Conservation (phyloP, 2,329 filamentous ascomycete genomes). For the Didymella arachidicola region DNA sequence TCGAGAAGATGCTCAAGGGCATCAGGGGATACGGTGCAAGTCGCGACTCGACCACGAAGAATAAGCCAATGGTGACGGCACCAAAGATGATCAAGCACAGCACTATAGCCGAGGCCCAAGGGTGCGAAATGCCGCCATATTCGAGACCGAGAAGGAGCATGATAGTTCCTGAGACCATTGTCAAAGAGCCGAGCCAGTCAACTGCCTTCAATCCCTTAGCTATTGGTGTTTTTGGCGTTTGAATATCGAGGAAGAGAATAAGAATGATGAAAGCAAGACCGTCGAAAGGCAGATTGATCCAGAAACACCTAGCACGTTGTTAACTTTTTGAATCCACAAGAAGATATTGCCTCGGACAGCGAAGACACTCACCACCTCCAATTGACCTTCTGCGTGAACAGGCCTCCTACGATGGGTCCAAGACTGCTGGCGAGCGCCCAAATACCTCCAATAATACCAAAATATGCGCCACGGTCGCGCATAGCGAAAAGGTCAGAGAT, state of each 20-base stretch:
- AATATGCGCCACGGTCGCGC: slow-evolving; percentile 66
- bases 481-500: slow-evolving; percentile 71
- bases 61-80: slow-evolving; percentile 67
- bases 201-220: slow-evolving; percentile 68
- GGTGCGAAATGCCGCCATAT: slow-evolving; percentile 76
- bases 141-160: slow-evolving; percentile 89
- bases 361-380: slow-evolving; percentile 62
- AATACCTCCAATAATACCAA: slow-evolving; percentile 70
- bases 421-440: slow-evolving; percentile 71
- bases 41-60: slow-evolving; percentile 76
- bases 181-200: slow-evolving; percentile 70
- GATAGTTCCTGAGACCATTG: slow-evolving; percentile 77
- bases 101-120: slow-evolving; percentile 78
- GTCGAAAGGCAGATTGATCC: slow-evolving; percentile 71
- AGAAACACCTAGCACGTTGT: slow-evolving; percentile 53
- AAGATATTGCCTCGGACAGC: neutral
- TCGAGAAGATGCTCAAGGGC: slow-evolving; percentile 73
- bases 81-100: slow-evolving; percentile 82
- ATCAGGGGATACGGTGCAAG: slow-evolving; percentile 80
- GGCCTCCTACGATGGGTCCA: slow-evolving; percentile 73
- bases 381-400: slow-evolving; percentile 67
- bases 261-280: slow-evolving; percentile 65
- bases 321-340: neutral
- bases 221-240: slow-evolving; percentile 70
- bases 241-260: slow-evolving; percentile 69